Base-by-base conservation (phyloP, 306 rosid species). In the Biancaea sappan region DNA sequence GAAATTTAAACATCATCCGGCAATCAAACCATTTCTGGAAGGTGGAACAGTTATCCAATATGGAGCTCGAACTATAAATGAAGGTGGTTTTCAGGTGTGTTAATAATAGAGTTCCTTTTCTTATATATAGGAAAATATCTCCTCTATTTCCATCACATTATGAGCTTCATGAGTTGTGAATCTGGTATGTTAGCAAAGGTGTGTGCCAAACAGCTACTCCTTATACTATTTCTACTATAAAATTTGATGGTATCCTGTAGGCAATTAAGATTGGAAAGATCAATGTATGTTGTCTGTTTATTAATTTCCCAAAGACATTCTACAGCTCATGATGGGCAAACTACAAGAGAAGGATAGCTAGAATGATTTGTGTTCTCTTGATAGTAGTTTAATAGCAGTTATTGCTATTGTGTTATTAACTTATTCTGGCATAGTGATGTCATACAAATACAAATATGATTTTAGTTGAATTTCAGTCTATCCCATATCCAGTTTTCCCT, bases 401-500 rank as follows among this genome's bases (percentile, higher is more conserved):
- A 62, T 29, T 63, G 15, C n/a, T 50, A n/a, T 41, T 68, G 43
- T 34, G 28, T 1, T 48, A 8, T 40, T 48, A 71, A 14, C 52
- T 71, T 80, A 73, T 48, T 69, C 8, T 67, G 37, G 69, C 24
- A 62, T 43, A 53, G 37, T 57, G 63, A 24, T 77, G 51, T 75
- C 77, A 72, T 69, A 73, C 76, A 85, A 83, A 79, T 83, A 77
- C 43, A 72, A 90, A 84, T 83, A 78, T 86, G 88, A 90, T 88
- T 64, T 87, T 73, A 85, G 91, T 91, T 84, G 88, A 89, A 86
- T 94, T 94, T 87, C 98, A 94, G 98, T 94, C 97, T 83, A 84
- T 94, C 86, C 97, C 98, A 65, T 94, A 94, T 88, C 98, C 98
- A 84, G 98, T 88, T 88, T 94, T 94, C 76, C 96, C 98, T 50